phyloP scores from a whole-genome alignment of 768 basidiomycete species.

The Mycena olivaceomarginata region DNA sequence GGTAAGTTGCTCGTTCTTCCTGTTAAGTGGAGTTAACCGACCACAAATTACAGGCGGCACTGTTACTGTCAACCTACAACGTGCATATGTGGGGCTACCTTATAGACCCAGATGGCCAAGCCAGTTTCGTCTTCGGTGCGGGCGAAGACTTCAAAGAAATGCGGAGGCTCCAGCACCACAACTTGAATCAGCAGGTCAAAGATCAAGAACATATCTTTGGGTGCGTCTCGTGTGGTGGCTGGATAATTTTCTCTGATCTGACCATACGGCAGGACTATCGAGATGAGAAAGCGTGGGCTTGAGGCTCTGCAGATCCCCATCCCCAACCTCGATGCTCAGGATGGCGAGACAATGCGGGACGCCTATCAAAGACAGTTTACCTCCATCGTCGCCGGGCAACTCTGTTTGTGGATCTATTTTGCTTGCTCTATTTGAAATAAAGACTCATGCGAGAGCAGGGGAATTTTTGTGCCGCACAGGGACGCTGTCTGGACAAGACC shows the following conservation, averaged over 20 bases:
- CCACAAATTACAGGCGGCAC: conserved; percentile 5
- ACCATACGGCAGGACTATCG: conserved; percentile 1
- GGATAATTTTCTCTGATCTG: conserved; percentile 1
- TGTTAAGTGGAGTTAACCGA: conserved; percentile 3
- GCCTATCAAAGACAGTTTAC: conserved; percentile 8
- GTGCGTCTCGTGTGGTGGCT: not conserved
- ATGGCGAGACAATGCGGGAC: conserved; percentile 4
- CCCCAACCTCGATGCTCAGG: conserved; percentile 1
- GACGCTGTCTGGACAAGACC: not conserved
- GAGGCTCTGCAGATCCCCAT: conserved; percentile 1
- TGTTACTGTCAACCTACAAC: not conserved
- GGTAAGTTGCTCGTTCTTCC: not conserved
- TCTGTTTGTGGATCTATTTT: conserved; percentile 2
- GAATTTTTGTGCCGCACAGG: not conserved
- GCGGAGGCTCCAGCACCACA: conserved; percentile 2
- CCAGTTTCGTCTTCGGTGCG: not conserved
- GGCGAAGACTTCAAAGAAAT: conserved; percentile 6
- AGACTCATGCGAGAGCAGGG: conserved; percentile 3
- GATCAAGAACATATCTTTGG: not conserved
- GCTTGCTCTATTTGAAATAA: not conserved
- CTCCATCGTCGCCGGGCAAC: conserved; percentile 1
- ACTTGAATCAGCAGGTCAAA: not conserved
- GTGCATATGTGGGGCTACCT: conserved; percentile 5
- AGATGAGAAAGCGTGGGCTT: not conserved
- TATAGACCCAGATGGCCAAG: not conserved